Conservation (phyloP, 2,329 filamentous ascomycete species). For the Sarocladium brachiariae region DNA sequence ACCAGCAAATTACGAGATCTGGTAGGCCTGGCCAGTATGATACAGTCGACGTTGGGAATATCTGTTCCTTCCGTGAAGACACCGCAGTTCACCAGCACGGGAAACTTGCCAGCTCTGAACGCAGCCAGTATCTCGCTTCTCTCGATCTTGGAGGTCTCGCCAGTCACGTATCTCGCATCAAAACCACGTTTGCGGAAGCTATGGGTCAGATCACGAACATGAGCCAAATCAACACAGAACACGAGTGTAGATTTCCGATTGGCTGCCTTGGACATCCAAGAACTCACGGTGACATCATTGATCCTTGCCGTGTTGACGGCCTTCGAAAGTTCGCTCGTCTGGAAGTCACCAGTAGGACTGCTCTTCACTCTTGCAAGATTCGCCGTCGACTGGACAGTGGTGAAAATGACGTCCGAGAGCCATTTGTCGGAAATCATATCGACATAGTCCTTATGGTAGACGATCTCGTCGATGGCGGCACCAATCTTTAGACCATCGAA, state of each 20-base stretch:
- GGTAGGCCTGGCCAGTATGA: conserved; percentile 81
- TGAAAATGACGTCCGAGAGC: conserved; percentile 89
- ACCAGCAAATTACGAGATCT: conserved; percentile 87
- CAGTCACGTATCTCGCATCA: conserved; percentile 82
- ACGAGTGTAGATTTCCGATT: conserved; percentile 78
- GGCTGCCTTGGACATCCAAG: conserved; percentile 73
- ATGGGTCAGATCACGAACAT: conserved; percentile 68
- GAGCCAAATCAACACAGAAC: conserved; percentile 86
- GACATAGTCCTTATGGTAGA: conserved; percentile 76
- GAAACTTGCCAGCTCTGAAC: conserved; percentile 71
- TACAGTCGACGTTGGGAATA: conserved; percentile 94
- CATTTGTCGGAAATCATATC: conserved; percentile 78
- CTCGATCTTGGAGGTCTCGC: conserved; percentile 64
- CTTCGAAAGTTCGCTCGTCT: conserved; percentile 65
- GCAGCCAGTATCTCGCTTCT: conserved; percentile 64
- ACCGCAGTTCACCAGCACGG: conserved; percentile 88
- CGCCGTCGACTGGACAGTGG: conserved; percentile 77
- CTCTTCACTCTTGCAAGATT: conserved; percentile 67
- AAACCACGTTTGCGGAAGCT: conserved; percentile 72
- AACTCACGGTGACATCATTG: conserved; percentile 78
- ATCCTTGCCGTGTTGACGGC: conserved; percentile 75
- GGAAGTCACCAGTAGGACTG: conserved; percentile 66
- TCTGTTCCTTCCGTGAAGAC: conserved; percentile 97
- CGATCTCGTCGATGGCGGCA: conserved; percentile 85
- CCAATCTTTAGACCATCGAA: conserved; percentile 81